A percentile compares a stretch with the other conserved stretches of the same genome.
These are phyloP conservation scores for Acacia pycnantha DNA, from an alignment of 331 rosid genomes.

Conservation along the genomic window DNA sequence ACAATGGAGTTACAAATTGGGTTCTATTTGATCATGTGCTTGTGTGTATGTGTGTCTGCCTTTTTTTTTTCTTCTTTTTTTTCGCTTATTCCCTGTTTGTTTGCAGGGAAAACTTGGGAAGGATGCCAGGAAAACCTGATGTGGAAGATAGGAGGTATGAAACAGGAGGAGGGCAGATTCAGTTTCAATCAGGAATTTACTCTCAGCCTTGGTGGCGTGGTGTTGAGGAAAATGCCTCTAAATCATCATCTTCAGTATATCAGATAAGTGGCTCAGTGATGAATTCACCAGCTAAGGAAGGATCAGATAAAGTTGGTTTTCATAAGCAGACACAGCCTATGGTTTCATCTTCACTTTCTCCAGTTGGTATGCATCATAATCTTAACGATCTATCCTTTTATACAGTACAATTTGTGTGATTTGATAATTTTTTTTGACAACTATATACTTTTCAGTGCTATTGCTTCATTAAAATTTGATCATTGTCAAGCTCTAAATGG, in stretches of 20 bases:
- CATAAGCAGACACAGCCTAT: constrained; percentile 31
- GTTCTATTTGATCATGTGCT: constrained; percentile 19
- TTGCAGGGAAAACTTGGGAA: constrained; percentile 45
- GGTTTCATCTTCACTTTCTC: constrained; percentile 36
- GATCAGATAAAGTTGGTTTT: constrained; percentile 33
- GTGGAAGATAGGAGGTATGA: constrained; percentile 38
- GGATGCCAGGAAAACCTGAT: constrained; percentile 73
- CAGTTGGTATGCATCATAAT: constrained; percentile 30
- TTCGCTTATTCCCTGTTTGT: constrained; percentile 15
- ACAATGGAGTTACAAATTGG: constrained; percentile 15
- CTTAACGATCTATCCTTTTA: background rate
- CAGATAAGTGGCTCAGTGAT: constrained; percentile 40
- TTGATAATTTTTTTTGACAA: background rate
- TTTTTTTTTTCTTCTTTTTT: background rate
- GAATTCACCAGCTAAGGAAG: constrained; percentile 38
- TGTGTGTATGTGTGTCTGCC: constrained; percentile 3
- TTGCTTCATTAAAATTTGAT: background rate
- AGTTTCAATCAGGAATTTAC: constrained; percentile 44
- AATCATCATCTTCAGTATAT: constrained; percentile 44
- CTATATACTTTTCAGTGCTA: background rate
- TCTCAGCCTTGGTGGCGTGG: constrained; percentile 74
- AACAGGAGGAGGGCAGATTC: constrained; percentile 30
- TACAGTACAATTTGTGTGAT: background rate
- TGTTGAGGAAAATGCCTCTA: constrained; percentile 40
- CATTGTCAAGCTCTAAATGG: background rate